Evolutionary conservation across 179 eudicot genomes (phyloP), one percentile per base, ranked within the genome.

Genomic region (Carnegiea gigantea): DNA sequence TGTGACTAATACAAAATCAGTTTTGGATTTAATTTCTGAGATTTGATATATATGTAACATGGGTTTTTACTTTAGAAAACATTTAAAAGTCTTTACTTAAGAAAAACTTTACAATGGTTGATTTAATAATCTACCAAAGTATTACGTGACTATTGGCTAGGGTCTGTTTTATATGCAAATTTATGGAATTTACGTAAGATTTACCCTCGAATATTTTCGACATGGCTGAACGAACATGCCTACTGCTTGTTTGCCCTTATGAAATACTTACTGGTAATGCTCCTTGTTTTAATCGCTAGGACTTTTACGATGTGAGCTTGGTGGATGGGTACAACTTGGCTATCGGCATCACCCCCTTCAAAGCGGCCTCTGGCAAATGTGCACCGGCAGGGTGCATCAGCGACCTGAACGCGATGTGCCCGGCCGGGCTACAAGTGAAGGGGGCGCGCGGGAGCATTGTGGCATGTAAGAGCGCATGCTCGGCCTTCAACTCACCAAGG

Each of bases 311-410:
- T 80, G 98, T 95, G 51, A 92, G 97, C 81, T 85, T 95, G 18
- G 99, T 95, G 23, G 99, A 95, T 78, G 99, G 99, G 9, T 95
- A 95, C 90, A 95, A 95, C 81, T 87, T 95, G 3, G 97, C 90
- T 70, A 92, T 95, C 30, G 88, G 95, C 5, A 90, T 95, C 54
- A 90, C 86, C 36, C 97, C 99, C 7, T 85, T 86, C 54, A 91
- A 86, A n/a, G 98, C 92, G 2, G 84, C 88, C 30, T 91, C 84
- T 0, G 90, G 98, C 0, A 89, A 88, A 46, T 95, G 99, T 30
- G 89, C 90, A 40, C 80, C 85, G 1, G 94, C 98, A 0, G 99
- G 99, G 4, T 95, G 98, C 84, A 92, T 95, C 0, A 90, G 95
- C 73, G 98, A 95, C 83, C 89, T 95, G 28, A 95, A 95, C 88